phyloP scores from a whole-genome alignment of 495 filamentous ascomycete genomes.

The Aspergillus steynii region DNA sequence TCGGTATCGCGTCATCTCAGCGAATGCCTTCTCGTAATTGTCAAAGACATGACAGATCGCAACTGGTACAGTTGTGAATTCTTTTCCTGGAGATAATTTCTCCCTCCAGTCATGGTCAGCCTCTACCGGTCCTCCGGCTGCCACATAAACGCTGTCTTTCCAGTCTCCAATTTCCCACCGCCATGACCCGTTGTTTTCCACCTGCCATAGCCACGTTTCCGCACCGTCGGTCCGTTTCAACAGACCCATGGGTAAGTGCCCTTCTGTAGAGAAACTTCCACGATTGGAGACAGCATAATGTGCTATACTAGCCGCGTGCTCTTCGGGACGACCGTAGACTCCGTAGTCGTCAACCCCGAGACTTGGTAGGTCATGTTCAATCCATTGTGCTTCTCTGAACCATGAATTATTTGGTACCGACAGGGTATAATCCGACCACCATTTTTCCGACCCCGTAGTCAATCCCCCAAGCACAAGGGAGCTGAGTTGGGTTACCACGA shows the following conservation, averaged over 20 bases:
- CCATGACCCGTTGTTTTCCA: slow-evolving; percentile 30
- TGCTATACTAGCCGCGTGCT: slow-evolving; percentile 12
- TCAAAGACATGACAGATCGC: slow-evolving; percentile 14
- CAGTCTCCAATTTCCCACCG: slow-evolving; percentile 30
- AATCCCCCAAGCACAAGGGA: slow-evolving; percentile 23
- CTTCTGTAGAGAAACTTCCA: slow-evolving; percentile 22
- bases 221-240: slow-evolving; percentile 10
- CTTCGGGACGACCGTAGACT: slow-evolving; percentile 16
- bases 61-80: slow-evolving; percentile 21
- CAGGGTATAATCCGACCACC: slow-evolving; percentile 21
- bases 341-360: slow-evolving; percentile 25
- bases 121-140: slow-evolving; percentile 20
- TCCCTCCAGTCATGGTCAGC: slow-evolving; percentile 20
- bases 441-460: slow-evolving; percentile 16
- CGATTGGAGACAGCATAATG: slow-evolving; percentile 19
- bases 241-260: slow-evolving; percentile 22
- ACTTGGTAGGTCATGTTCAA: slow-evolving; percentile 15
- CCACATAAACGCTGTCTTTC: slow-evolving; percentile 23
- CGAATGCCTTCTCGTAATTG: slow-evolving; percentile 19
- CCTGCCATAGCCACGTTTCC: slow-evolving; percentile 30
- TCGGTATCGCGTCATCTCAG: slow-evolving; percentile 21
- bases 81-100: slow-evolving; percentile 12
- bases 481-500: slow-evolving; percentile 17
- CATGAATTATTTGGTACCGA: slow-evolving; percentile 23
- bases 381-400: slow-evolving; percentile 31